phyloP scores from a whole-genome alignment of 345 rosid species.

The Eucalyptus shirleyi region DNA sequence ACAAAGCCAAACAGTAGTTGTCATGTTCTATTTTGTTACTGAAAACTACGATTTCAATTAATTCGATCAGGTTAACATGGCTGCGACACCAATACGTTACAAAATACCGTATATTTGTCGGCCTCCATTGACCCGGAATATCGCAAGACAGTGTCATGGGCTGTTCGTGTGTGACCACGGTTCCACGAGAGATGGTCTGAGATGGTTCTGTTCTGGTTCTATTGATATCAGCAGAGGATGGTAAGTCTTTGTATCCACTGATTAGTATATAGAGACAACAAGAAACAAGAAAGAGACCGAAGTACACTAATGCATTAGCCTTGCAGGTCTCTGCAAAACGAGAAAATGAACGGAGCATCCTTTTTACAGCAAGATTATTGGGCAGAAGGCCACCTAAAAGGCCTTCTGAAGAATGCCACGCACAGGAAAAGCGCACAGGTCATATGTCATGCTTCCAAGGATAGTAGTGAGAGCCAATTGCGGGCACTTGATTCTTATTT shows the following conservation, averaged over 20 bases:
- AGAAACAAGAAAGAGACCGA: neutral
- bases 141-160: neutral
- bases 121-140: neutral
- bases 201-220: constrained; percentile 1
- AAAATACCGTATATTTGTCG: constrained; percentile 20
- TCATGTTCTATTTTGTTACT: neutral
- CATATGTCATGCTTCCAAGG: constrained; percentile 5
- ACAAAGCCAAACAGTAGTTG: neutral
- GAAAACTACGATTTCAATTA: neutral
- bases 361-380: neutral
- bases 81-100: constrained; percentile 29
- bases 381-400: neutral
- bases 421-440: neutral
- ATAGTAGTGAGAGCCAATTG: constrained; percentile 19
- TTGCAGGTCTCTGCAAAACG: neutral
- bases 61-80: constrained; percentile 26
- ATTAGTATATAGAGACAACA: neutral
- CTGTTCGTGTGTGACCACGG: neutral
- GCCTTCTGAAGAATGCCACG: neutral
- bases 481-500: constrained; percentile 63
- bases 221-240: neutral
- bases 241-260: neutral
- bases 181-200: constrained; percentile 3
- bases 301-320: neutral
- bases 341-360: neutral